These are phyloP conservation scores for Macrocybe gigantea DNA, from an alignment of 768 basidiomycete genomes.

Conservation along the genomic window DNA sequence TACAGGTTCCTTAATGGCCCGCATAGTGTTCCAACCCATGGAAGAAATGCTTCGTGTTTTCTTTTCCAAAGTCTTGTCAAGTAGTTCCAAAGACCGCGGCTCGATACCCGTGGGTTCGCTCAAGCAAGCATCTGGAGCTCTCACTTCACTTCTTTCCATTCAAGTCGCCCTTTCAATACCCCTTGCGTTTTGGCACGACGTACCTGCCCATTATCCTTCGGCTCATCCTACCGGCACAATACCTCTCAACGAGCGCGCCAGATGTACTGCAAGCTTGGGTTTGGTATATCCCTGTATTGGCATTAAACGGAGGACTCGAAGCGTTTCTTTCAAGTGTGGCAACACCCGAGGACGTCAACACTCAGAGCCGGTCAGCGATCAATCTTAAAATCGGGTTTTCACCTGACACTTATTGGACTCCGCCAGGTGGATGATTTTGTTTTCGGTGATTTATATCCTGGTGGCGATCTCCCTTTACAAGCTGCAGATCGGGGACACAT, in stretches of 20 bases:
- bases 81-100: slow-evolving; percentile 5
- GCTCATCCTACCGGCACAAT: slow-evolving; percentile 65
- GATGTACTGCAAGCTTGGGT: slow-evolving; percentile 73
- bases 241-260: slow-evolving; percentile 75
- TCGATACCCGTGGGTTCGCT: slow-evolving; percentile 12
- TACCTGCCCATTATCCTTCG: slow-evolving; percentile 68
- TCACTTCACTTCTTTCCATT: slow-evolving; percentile 56
- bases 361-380: slow-evolving; percentile 52
- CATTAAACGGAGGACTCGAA: slow-evolving; percentile 87
- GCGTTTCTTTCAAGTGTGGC: slow-evolving; percentile 85
- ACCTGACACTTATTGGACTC: not conserved
- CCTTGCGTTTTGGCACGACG: slow-evolving; percentile 66
- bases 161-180: slow-evolving; percentile 66
- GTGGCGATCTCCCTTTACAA: slow-evolving; percentile 43
- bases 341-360: slow-evolving; percentile 53
- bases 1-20: slow-evolving; percentile 84
- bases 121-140: slow-evolving; percentile 39
- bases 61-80: slow-evolving; percentile 55
- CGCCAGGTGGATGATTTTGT: slow-evolving; percentile 69
- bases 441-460: slow-evolving; percentile 63
- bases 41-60: slow-evolving; percentile 90
- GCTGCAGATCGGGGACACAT: slow-evolving; percentile 52
- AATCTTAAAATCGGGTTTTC: not conserved
- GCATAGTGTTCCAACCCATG: slow-evolving; percentile 91
- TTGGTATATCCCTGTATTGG: slow-evolving; percentile 85